phyloP scores from a whole-genome alignment of 495 filamentous ascomycete species.

The Tuber indicum region DNA sequence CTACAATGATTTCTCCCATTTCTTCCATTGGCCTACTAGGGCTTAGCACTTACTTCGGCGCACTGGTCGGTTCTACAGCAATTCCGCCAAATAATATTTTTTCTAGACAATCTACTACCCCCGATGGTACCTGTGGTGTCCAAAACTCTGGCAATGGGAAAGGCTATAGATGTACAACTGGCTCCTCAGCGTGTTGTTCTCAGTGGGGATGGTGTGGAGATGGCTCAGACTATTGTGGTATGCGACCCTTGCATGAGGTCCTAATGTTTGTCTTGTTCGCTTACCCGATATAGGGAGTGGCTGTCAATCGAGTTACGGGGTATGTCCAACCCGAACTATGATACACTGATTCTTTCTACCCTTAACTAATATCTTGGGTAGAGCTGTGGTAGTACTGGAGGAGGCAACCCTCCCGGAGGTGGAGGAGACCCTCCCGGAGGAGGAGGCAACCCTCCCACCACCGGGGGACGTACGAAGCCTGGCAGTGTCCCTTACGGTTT shows the following conservation, averaged over 20 bases:
- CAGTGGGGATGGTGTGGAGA: conserved; percentile 41
- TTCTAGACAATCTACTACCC: conserved; percentile 15
- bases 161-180: conserved; percentile 23
- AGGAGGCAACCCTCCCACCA: neutral
- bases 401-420: neutral
- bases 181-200: conserved; percentile 29
- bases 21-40: conserved; percentile 19
- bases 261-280: neutral
- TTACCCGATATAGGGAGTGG: conserved; percentile 30
- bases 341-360: neutral
- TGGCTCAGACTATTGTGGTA: conserved; percentile 35
- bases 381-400: conserved; percentile 8
- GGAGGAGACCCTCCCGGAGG: neutral
- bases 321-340: conserved; percentile 5
- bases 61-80: conserved; percentile 14
- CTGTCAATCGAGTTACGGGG: conserved; percentile 36
- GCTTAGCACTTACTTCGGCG: conserved; percentile 16
- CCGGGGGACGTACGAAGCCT: conserved; percentile 21
- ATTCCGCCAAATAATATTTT: conserved; percentile 11
- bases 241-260: neutral
- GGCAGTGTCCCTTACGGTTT: conserved; percentile 40
- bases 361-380: neutral
- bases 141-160: neutral
- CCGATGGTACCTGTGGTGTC: conserved; percentile 28
- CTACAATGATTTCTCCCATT: conserved; percentile 18